Evolutionary conservation across 1,284 basidiomycete genomes (phyloP).

Genomic region (Heterobasidion parviporum): DNA sequence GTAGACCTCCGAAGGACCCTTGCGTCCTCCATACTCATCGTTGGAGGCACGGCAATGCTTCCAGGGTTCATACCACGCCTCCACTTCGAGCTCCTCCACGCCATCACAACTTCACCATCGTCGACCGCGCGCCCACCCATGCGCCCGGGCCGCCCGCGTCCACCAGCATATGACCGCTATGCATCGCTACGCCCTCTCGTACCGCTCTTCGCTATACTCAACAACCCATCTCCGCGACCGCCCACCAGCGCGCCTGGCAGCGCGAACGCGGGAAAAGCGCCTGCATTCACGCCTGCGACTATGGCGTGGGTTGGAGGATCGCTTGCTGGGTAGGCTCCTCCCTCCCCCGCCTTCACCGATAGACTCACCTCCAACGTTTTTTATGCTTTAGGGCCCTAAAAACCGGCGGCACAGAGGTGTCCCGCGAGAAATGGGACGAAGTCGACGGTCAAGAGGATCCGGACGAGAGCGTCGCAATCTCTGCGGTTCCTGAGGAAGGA

Average conservation of each 20-base stretch:
- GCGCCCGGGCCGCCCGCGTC: slow-evolving; percentile 30
- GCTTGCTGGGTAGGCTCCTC: slow-evolving; percentile 67
- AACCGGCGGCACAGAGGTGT: slow-evolving; percentile 73
- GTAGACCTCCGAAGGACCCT: slow-evolving; percentile 82
- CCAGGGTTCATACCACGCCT: slow-evolving; percentile 89
- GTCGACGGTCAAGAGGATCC: slow-evolving; percentile 30
- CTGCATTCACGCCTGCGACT: slow-evolving; percentile 73
- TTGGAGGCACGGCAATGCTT: slow-evolving; percentile 86
- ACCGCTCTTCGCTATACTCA: slow-evolving; percentile 71
- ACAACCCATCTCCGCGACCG: slow-evolving; percentile 58
- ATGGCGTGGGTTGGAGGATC: slow-evolving; percentile 93
- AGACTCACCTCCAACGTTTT: not conserved
- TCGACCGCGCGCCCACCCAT: slow-evolving; percentile 22
- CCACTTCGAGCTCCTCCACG: slow-evolving; percentile 62
- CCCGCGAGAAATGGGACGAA: slow-evolving; percentile 81
- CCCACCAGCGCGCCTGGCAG: slow-evolving; percentile 20
- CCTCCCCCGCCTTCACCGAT: not conserved
- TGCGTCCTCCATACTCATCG: slow-evolving; percentile 74
- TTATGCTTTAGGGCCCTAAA: slow-evolving; percentile 54
- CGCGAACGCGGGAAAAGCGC: slow-evolving; percentile 70
- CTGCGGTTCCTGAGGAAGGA: slow-evolving; percentile 22
- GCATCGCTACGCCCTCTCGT: slow-evolving; percentile 60
- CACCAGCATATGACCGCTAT: slow-evolving; percentile 63
- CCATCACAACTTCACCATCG: slow-evolving; percentile 39
- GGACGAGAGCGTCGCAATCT: slow-evolving; percentile 23